Base-by-base conservation (phyloP, 352 stramenopile genomes). In the Phytophthora fragariae region DNA sequence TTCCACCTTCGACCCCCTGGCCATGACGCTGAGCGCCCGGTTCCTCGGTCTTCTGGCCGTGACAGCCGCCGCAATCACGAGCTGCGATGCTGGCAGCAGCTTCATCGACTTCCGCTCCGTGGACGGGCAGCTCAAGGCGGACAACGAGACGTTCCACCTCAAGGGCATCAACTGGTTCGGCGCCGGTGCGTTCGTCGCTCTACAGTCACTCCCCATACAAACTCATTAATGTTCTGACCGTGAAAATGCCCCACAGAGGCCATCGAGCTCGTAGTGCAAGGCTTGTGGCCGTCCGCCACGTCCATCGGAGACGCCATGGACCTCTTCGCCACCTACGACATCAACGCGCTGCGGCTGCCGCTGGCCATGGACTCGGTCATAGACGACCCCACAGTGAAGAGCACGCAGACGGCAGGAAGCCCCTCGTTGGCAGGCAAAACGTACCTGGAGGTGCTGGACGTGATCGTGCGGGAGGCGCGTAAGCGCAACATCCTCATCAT, bases 91-190 rank as follows among this genome's bases (percentile, higher is more conserved):
- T n/a, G 57, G 56, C 11, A 76, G 60, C n/a, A 81, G 57, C 29
- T 88, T 90, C 59, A 84, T 91, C 65, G 74, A 89, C 49, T 92
- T 92, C 72, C 83, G 79, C 46, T 90, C 83, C 19, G 75, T 88
- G 10, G 72, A 92, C 46, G 85, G 83, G 7, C 54, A 87, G 52
- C 72, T 92, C 55, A 75, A 82, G 31, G 85, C 83, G 14, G 75
- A 89, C 65, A 81, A 77, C 65, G 72, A 88, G 73, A 68, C 75
- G 57, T 84, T 92, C 61, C 75, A 86, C 66, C 75, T 92, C 72
- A 90, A 89, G 63, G 85, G 85, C 62, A 86, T 91, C 61, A 92
- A 92, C 71, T 92, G 83, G 83, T 92, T 92, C 62, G 85, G 85
- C 61, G 78, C 71, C 12, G 82, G 82, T 90, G 27, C 70, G 79